Conservation (phyloP, 2,329 filamentous ascomycete genomes). For the Botryotinia globosa region DNA sequence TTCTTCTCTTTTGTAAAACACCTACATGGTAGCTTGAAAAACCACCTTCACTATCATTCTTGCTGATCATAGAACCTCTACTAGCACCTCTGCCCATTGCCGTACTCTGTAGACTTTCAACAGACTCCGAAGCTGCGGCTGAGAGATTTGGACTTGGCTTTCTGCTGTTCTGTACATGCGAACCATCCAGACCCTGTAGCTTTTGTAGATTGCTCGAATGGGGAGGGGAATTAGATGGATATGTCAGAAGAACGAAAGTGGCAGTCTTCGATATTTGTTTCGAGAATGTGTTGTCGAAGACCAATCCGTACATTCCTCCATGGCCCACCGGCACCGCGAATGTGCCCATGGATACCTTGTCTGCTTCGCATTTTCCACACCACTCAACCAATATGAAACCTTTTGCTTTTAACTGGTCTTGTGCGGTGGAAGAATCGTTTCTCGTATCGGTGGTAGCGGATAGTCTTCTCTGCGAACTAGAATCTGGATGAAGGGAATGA, state of each 20-base stretch:
- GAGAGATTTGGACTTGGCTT: constrained; percentile 47
- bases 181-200: constrained; percentile 41
- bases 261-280: constrained; percentile 93
- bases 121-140: constrained; percentile 51
- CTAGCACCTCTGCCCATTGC: constrained; percentile 32
- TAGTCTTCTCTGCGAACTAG: constrained; percentile 34
- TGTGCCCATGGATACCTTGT: constrained; percentile 88
- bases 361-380: constrained; percentile 93
- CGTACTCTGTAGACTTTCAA: constrained; percentile 57
- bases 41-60: constrained; percentile 48
- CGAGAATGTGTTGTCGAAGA: constrained; percentile 98
- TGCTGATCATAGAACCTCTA: constrained; percentile 51
- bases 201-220: constrained; percentile 70
- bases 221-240: constrained; percentile 77
- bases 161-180: constrained; percentile 49
- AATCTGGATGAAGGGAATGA: constrained; percentile 31
- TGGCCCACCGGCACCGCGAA: constrained; percentile 73
- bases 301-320: constrained; percentile 90
- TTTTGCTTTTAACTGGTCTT: constrained; percentile 63
- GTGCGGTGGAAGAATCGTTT: constrained; percentile 58
- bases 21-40: constrained; percentile 71
- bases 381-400: constrained; percentile 72
- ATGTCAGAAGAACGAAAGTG: constrained; percentile 91
- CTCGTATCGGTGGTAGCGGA: constrained; percentile 54
- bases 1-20: constrained; percentile 79